Evolutionary conservation across 2,329 filamentous ascomycete genomes (phyloP).

Genomic region (Cordyceps tenuipes): DNA sequence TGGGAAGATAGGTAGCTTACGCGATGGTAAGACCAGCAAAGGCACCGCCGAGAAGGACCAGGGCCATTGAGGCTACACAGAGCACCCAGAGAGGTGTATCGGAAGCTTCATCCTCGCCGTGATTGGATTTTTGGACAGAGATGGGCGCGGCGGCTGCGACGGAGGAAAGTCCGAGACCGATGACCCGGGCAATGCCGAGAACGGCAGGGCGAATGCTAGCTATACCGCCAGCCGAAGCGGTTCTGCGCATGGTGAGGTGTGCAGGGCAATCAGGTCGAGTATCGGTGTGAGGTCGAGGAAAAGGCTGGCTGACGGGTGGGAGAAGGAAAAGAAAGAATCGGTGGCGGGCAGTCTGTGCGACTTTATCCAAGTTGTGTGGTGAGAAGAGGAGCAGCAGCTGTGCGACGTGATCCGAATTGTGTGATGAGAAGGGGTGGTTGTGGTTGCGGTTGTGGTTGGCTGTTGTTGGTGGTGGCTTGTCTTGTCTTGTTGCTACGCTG

Average conservation of each 20-base stretch:
- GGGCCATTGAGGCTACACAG: constrained; percentile 63
- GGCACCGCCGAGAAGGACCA: constrained; percentile 82
- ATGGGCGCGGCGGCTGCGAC: constrained; percentile 41
- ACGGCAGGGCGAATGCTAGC: constrained; percentile 38
- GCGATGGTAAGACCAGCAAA: constrained; percentile 93
- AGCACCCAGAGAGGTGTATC: constrained; percentile 73
- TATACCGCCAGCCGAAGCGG: constrained; percentile 24
- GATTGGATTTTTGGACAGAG: constrained; percentile 14
- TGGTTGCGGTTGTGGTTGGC: background rate
- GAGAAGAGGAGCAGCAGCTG: background rate
- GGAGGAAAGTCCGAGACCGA: constrained; percentile 40
- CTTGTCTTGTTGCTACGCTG: background rate
- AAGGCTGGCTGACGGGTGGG: background rate
- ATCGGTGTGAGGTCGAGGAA: background rate
- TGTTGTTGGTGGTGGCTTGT: background rate
- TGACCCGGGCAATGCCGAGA: constrained; percentile 42
- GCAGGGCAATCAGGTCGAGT: background rate
- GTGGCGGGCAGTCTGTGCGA: background rate
- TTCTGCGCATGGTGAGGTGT: constrained; percentile 20
- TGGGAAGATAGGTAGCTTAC: constrained; percentile 39
- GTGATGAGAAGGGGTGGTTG: background rate
- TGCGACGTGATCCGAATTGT: background rate
- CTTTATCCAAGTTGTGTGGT: background rate
- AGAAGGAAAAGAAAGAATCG: background rate
- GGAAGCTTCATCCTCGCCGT: constrained; percentile 35